Base-by-base conservation (phyloP, 1,284 basidiomycete species). In the Pisolithus thermaeus region DNA sequence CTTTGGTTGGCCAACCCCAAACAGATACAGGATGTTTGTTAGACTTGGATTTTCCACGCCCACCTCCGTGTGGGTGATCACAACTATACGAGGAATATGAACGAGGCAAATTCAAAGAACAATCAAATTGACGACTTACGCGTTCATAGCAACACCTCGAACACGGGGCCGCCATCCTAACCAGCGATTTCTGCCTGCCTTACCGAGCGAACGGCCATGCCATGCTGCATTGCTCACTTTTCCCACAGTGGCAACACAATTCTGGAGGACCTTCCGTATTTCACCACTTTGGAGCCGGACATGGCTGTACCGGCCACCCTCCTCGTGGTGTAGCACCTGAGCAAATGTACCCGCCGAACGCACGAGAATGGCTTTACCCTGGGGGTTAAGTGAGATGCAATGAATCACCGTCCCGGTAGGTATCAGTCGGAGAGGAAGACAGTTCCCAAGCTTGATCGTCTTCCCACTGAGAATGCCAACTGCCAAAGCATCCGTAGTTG, bases 71-170 rank as follows among this genome's bases (percentile, higher is more conserved):
- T 57, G 96, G 95, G 72, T 99, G 96, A 71, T 98, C 96, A 55
- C 80, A 78, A 40, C 89, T 92, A 56, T 11, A 52, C 0, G 14
- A 16, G 1, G 14, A 36, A 16, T 38, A 20, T 12, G 36, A 11
- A 9, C 11, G n/a, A 11, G 27, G 6, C 36, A 46, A 43, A 25
- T n/a, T 7, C n/a, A 42, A 27, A 23, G 12, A 22, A 8, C 14
- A 30, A 46, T 20, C 11, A 3, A 36, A 1, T 28, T 20, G 44
- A 58, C 32, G 39, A 80, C 85, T 47, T 70, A 93, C 80, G 92
- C 87, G 72, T 99, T 99, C 96, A 97, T 98, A 23, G 96, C 96
- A 56, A 97, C 86, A 87, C 96, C 96, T 68, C 96, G 85, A 32
- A 97, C 93, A 57, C 83, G 83, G 3, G 96, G 96, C 61, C 89